These are phyloP conservation scores for Globisporangium cederbergense DNA, from an alignment of 352 stramenopile species.

Conservation along the genomic window DNA sequence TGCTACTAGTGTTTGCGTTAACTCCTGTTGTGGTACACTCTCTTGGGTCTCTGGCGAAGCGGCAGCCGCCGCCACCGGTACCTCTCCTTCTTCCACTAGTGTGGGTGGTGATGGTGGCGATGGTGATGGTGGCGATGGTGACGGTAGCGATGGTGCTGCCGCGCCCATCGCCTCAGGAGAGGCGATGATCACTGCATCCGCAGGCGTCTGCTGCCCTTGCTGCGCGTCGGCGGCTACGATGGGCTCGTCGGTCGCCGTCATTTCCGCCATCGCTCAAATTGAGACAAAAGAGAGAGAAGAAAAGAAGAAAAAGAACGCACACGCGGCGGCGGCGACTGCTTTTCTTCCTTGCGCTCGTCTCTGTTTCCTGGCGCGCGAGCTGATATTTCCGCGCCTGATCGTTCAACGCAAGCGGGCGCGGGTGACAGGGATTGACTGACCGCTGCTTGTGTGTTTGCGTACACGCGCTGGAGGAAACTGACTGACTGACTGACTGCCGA, in stretches of 20 bases:
- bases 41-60: background rate
- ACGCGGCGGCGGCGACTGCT: background rate
- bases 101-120: background rate
- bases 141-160: background rate
- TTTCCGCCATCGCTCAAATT: background rate
- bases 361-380: background rate
- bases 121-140: background rate
- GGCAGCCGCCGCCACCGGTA: too few relatives aligned
- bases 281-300: background rate
- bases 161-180: background rate
- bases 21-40: background rate
- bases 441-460: background rate
- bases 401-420: background rate
- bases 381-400: constrained; percentile 6
- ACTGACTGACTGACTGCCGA: background rate
- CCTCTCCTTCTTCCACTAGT: background rate
- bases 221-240: background rate
- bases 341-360: too few relatives aligned
- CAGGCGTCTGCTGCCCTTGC: too few relatives aligned
- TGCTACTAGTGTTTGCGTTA: background rate
- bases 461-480: too few relatives aligned
- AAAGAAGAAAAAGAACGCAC: constrained; percentile 3
- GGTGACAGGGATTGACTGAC: constrained; percentile 1
- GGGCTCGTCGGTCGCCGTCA: constrained; percentile 4
- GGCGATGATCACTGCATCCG: background rate